These are phyloP conservation scores for Hypoxylon sp. DNA, from an alignment of 2,329 filamentous ascomycete genomes.

Conservation along the genomic window DNA sequence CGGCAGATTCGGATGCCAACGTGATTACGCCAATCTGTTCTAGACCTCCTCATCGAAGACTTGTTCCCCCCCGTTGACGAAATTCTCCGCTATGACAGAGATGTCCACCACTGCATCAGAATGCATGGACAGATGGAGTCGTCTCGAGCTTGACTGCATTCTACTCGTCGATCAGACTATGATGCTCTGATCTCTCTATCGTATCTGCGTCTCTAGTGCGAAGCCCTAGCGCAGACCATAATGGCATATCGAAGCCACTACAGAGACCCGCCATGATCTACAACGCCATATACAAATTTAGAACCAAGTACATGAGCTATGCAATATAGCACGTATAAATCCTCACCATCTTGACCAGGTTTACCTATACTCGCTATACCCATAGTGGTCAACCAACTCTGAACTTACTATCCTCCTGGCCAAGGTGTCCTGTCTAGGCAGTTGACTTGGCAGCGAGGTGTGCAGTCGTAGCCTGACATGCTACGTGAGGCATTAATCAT, in stretches of 20 bases:
- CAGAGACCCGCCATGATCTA: constrained; percentile 12
- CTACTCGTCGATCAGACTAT: constrained; percentile 29
- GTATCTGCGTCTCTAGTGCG: constrained; percentile 12
- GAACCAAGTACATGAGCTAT: constrained; percentile 9
- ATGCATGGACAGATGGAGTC: constrained; percentile 15
- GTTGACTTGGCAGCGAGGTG: too few relatives aligned
- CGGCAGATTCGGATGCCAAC: constrained; percentile 34
- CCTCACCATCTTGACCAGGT: too few relatives aligned
- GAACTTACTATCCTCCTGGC: not conserved
- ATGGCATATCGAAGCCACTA: constrained; percentile 5
- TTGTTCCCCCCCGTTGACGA: constrained; percentile 11
- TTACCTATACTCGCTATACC: constrained; percentile 9
- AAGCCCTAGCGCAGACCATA: too few relatives aligned
- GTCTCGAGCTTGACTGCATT: constrained; percentile 24
- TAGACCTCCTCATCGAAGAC: constrained; percentile 31
- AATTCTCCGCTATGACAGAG: constrained; percentile 31
- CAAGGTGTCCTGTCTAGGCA: constrained; percentile 12
- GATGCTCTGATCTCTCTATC: constrained; percentile 31
- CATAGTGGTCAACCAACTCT: too few relatives aligned
- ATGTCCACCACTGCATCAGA: constrained; percentile 8
- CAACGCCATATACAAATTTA: constrained; percentile 14
- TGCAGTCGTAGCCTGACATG: too few relatives aligned
- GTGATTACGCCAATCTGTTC: constrained; percentile 38
- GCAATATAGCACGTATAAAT: not conserved
- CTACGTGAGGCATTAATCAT: constrained; percentile 33